phyloP scores from a whole-genome alignment of 495 filamentous ascomycete species.

The Penicillium manginii region DNA sequence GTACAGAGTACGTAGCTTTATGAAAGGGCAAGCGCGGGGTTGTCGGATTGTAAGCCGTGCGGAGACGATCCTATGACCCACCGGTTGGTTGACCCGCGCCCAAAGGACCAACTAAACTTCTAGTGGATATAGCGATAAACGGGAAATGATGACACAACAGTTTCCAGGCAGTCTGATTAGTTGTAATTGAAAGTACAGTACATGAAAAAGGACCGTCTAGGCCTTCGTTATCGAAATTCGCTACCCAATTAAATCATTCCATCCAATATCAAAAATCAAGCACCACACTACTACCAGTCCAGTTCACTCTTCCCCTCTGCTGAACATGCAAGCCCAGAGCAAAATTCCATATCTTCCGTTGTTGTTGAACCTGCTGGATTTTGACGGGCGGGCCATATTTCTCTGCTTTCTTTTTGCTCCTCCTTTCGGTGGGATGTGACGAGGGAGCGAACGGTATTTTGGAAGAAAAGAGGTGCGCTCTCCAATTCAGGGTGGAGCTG shows the following conservation, averaged over 20 bases:
- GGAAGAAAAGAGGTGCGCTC: conserved; percentile 49
- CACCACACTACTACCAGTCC: conserved; percentile 17
- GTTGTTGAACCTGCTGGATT: conserved; percentile 30
- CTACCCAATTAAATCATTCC: not conserved
- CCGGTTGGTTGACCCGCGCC: conserved; percentile 2
- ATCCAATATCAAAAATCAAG: not conserved
- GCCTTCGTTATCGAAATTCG: conserved; percentile 4
- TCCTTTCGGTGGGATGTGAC: conserved; percentile 39
- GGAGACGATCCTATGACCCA: conserved; percentile 6
- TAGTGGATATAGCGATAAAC: conserved; percentile 3
- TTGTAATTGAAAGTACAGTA: conserved; percentile 4
- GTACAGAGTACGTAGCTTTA: conserved; percentile 1
- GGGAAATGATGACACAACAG: conserved; percentile 10
- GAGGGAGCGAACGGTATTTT: conserved; percentile 44
- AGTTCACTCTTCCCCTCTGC: conserved; percentile 13
- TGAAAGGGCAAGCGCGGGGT: conserved; percentile 24
- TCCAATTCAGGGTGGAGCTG: conserved; percentile 51
- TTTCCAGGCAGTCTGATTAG: conserved; percentile 2
- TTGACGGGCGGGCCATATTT: conserved; percentile 55
- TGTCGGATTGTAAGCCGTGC: conserved; percentile 18
- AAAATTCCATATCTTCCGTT: conserved; percentile 42
- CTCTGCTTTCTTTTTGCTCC: conserved; percentile 39
- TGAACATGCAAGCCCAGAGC: conserved; percentile 32
- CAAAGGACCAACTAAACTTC: not conserved
- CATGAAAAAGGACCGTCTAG: conserved; percentile 1